Conservation (phyloP, 805 yeast genomes). For the Teunomyces barrocoloradensis region DNA sequence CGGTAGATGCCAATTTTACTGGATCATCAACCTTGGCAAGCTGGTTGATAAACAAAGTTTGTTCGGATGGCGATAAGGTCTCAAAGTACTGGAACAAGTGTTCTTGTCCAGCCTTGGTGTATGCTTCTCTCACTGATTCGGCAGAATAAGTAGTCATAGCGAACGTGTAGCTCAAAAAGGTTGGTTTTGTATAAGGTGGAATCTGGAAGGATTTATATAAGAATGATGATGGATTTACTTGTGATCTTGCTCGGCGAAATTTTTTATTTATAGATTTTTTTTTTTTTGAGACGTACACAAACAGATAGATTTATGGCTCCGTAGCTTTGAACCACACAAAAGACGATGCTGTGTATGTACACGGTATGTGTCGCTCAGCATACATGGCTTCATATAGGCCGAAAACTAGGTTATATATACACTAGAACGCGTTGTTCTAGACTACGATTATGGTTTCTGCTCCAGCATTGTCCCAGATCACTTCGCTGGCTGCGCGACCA, state of each 20-base stretch:
- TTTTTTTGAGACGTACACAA: constrained; percentile 4
- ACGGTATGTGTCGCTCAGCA: no score
- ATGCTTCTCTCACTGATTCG: constrained; percentile 23
- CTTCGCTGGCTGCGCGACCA: constrained; percentile 2
- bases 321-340: no score
- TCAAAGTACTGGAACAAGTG: constrained; percentile 54
- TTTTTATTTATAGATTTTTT: constrained; percentile 1
- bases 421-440: no score
- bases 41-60: constrained; percentile 37
- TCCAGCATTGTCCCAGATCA: not conserved
- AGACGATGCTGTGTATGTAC: no score
- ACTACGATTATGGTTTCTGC: not conserved
- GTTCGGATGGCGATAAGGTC: constrained; percentile 30
- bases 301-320: not conserved
- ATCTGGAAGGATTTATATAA: not conserved
- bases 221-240: not conserved
- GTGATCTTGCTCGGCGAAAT: not conserved
- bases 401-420: no score
- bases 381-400: no score
- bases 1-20: constrained; percentile 35
- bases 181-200: not conserved
- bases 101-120: constrained; percentile 47
- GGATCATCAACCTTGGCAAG: constrained; percentile 44
- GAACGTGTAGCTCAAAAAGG: not conserved
- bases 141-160: constrained; percentile 10